Evolutionary conservation across 2,329 filamentous ascomycete genomes (phyloP).

Genomic region (Periglandula ipomoeae): DNA sequence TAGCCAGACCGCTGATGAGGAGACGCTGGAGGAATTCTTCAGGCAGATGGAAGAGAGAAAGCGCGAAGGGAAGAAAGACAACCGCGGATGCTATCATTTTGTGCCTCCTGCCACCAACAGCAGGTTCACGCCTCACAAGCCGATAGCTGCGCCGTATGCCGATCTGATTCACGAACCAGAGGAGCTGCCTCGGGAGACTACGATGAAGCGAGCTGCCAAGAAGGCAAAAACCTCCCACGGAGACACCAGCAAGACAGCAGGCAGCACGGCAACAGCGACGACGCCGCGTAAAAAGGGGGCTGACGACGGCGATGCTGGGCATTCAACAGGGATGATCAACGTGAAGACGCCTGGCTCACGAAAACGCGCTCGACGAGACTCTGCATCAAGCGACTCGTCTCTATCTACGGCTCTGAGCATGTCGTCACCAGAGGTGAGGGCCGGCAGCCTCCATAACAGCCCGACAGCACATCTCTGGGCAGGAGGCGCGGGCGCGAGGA

Average conservation of each 20-base stretch:
- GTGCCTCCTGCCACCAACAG: slow-evolving; percentile 36
- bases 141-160: slow-evolving; percentile 40
- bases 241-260: not conserved
- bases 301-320: slow-evolving; percentile 1
- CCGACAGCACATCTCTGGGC: slow-evolving; percentile 1
- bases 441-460: slow-evolving; percentile 9
- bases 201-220: slow-evolving; percentile 24
- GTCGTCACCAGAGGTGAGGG: slow-evolving; percentile 28
- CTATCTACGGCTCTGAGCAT: slow-evolving; percentile 30
- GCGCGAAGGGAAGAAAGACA: slow-evolving; percentile 44
- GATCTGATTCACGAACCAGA: slow-evolving; percentile 28
- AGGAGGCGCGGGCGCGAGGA: slow-evolving; percentile 4
- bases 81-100: slow-evolving; percentile 45
- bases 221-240: slow-evolving; percentile 25
- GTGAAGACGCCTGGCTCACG: slow-evolving; percentile 26
- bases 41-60: slow-evolving; percentile 45
- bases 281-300: slow-evolving; percentile 3
- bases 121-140: slow-evolving; percentile 32
- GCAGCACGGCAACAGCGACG: slow-evolving; percentile 1
- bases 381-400: slow-evolving; percentile 33
- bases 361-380: slow-evolving; percentile 25
- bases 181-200: slow-evolving; percentile 1
- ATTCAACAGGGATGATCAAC: slow-evolving; percentile 11
- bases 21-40: slow-evolving; percentile 42
- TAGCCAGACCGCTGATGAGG: slow-evolving; percentile 44